Evolutionary conservation across 352 stramenopile genomes (phyloP).

Genomic region (Phytophthora fragariaefolia): DNA sequence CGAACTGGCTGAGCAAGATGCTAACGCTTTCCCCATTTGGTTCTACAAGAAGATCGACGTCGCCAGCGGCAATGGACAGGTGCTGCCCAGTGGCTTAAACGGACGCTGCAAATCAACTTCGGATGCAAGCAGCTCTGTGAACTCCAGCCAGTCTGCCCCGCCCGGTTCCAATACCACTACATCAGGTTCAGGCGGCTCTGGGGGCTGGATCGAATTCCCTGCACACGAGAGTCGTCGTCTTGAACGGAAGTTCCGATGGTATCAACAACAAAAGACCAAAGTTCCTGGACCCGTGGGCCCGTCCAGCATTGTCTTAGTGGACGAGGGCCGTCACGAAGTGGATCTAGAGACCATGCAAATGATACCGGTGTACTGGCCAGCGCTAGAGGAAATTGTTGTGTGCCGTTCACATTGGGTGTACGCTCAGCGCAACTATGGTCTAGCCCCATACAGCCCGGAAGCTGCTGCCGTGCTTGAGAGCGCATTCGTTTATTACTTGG

Average conservation of each 20-base stretch:
- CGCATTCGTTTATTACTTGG: constrained; percentile 81
- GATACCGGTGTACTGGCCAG: constrained; percentile 82
- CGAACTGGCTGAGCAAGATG: constrained; percentile 60
- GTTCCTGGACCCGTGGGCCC: constrained; percentile 40
- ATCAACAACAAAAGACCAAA: constrained; percentile 58
- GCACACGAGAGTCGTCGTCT: constrained; percentile 74
- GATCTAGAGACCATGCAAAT: constrained; percentile 80
- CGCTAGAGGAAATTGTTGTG: constrained; percentile 71
- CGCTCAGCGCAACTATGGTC: constrained; percentile 80
- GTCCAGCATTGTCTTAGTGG: constrained; percentile 71
- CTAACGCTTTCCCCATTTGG: constrained; percentile 77
- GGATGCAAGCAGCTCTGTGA: constrained; percentile 9
- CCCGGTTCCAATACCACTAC: constrained; percentile 17
- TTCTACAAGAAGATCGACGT: constrained; percentile 80
- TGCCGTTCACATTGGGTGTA: constrained; percentile 83
- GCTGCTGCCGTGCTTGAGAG: constrained; percentile 59
- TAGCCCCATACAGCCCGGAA: constrained; percentile 75
- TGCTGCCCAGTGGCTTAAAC: constrained; percentile 42
- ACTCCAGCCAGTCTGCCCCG: constrained; percentile 8
- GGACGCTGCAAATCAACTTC: constrained; percentile 19
- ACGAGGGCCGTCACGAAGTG: constrained; percentile 86
- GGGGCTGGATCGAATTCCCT: constrained; percentile 80
- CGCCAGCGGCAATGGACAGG: constrained; percentile 41
- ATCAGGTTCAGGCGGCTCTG: constrained; percentile 18
- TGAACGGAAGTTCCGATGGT: constrained; percentile 73